Conservation (phyloP, 495 filamentous ascomycete genomes). For the Xylaria nigripes region DNA sequence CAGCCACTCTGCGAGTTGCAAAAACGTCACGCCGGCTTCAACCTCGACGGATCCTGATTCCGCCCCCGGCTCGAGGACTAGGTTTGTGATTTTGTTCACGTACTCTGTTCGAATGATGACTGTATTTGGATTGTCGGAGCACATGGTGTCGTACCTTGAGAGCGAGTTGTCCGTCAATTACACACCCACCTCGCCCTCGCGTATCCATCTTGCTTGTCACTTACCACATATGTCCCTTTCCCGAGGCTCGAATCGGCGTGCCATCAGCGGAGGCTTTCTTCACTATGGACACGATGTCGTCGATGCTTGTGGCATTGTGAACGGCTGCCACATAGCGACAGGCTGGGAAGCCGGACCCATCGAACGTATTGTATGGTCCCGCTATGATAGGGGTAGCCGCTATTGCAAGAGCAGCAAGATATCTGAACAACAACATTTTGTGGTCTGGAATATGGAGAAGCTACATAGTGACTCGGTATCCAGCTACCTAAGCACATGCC, state of each 20-base stretch:
- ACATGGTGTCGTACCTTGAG: constrained; percentile 41
- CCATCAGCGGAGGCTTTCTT: constrained; percentile 25
- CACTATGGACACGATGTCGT: constrained; percentile 36
- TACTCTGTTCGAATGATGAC: constrained; percentile 40
- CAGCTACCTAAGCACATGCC: not conserved
- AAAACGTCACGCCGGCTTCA: constrained; percentile 43
- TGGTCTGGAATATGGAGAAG: not conserved
- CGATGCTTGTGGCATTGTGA: constrained; percentile 34
- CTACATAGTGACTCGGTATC: not conserved
- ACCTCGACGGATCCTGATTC: constrained; percentile 36
- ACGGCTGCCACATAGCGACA: constrained; percentile 37
- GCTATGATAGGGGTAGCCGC: constrained; percentile 13
- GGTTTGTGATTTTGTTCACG: constrained; percentile 34
- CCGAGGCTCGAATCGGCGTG: constrained; percentile 35
- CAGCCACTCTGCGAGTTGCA: constrained; percentile 42
- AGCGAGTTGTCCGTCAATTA: not conserved
- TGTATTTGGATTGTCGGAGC: constrained; percentile 32
- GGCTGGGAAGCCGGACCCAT: constrained; percentile 40
- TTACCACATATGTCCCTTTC: constrained; percentile 43
- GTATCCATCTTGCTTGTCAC: not conserved
- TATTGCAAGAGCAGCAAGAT: constrained; percentile 11
- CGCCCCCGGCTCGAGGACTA: constrained; percentile 27
- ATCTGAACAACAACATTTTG: constrained; percentile 18
- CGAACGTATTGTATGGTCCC: constrained; percentile 41
- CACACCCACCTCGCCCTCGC: not conserved